These are phyloP conservation scores for Aphanoascus verrucosus DNA, from an alignment of 2,329 filamentous ascomycete species.

Conservation along the genomic window DNA sequence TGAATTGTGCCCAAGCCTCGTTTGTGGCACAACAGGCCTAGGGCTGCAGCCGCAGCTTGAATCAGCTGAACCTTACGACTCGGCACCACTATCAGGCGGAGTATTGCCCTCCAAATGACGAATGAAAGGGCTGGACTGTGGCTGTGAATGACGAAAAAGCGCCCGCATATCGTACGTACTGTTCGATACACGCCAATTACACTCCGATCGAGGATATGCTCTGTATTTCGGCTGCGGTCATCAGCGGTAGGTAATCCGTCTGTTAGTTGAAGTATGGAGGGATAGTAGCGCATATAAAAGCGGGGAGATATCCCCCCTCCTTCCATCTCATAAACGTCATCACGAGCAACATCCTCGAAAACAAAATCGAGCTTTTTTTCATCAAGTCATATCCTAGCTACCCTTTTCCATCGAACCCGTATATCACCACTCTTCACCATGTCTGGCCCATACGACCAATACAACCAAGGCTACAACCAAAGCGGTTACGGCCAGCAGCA, in stretches of 20 bases:
- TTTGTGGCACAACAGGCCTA: neutral
- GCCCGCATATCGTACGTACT: neutral
- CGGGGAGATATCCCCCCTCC: constrained; percentile 9
- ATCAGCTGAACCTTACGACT: neutral
- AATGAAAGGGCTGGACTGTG: constrained; percentile 7
- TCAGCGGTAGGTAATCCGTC: neutral
- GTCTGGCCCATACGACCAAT: constrained; percentile 18
- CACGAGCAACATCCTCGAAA: neutral
- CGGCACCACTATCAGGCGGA: neutral
- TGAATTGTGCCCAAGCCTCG: neutral
- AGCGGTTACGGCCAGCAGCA: constrained; percentile 23
- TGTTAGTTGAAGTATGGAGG: neutral
- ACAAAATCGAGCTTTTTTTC: neutral
- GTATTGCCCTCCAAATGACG: constrained; percentile 7
- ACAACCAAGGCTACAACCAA: constrained; percentile 23
- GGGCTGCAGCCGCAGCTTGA: neutral
- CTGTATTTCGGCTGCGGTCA: constrained; percentile 1
- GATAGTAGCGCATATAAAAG: constrained; percentile 10
- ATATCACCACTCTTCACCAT: constrained; percentile 8
- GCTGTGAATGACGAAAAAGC: constrained; percentile 8
- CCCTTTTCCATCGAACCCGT: constrained; percentile 4
- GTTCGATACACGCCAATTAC: constrained; percentile 1
- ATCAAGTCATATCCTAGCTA: neutral
- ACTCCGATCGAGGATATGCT: neutral
- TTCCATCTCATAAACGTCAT: constrained; percentile 8